Evolutionary conservation across 1,139 yeast genomes (phyloP).

Genomic region (Arxiozyma slooffiae): DNA sequence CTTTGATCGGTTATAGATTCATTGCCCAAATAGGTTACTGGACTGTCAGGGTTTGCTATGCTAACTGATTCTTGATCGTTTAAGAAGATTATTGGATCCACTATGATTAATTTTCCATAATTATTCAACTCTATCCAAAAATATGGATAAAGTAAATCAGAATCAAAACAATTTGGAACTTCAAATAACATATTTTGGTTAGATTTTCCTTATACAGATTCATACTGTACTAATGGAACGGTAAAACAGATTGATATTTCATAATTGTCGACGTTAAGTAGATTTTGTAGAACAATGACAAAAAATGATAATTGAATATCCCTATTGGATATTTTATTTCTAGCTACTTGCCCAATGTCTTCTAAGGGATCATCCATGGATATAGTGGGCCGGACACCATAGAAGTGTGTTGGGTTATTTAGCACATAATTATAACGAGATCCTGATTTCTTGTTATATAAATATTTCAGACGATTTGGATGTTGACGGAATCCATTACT

Average conservation of each 20-base stretch:
- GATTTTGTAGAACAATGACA: slow-evolving; percentile 13
- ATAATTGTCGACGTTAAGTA: slow-evolving; percentile 8
- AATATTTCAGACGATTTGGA: slow-evolving; percentile 12
- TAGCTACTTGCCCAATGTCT: slow-evolving; percentile 16
- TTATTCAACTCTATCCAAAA: slow-evolving; percentile 21
- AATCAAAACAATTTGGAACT: slow-evolving; percentile 20
- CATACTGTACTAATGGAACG: slow-evolving; percentile 17
- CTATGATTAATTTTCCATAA: slow-evolving; percentile 11
- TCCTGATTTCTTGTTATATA: slow-evolving; percentile 5
- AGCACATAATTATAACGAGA: slow-evolving; percentile 6
- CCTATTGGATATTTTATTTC: slow-evolving; percentile 17
- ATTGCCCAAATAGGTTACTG: slow-evolving; percentile 11
- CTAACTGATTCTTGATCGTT: slow-evolving; percentile 13
- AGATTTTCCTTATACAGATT: neutral
- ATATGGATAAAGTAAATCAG: slow-evolving; percentile 20
- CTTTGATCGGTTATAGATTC: slow-evolving; percentile 10
- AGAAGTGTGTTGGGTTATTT: slow-evolving; percentile 11
- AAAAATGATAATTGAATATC: slow-evolving; percentile 20
- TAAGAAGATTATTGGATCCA: slow-evolving; percentile 21
- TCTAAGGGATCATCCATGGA: slow-evolving; percentile 6
- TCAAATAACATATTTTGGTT: slow-evolving; percentile 7
- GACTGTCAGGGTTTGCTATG: slow-evolving; percentile 9
- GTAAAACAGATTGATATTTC: slow-evolving; percentile 18
- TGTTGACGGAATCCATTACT: slow-evolving; percentile 25
- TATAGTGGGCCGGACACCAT: slow-evolving; percentile 16